Percentiles rank a stretch among this genome's conserved stretches.
phyloP scores from a whole-genome alignment of 2,329 filamentous ascomycete species.

The Ceratocystiopsis brevicomis region DNA sequence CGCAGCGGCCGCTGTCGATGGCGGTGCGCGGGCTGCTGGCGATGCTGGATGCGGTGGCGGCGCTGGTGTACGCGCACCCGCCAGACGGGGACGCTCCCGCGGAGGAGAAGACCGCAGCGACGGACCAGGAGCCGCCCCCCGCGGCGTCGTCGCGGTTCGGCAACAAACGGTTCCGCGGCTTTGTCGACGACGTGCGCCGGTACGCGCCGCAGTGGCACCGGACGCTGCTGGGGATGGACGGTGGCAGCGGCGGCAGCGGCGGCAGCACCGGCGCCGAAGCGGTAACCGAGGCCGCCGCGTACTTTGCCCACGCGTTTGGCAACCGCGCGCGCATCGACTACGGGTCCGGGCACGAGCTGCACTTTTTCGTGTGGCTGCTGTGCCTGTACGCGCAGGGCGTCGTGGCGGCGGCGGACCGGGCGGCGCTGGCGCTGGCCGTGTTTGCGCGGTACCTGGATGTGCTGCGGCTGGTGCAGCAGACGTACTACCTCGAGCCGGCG shows the following conservation, averaged over 20 bases:
- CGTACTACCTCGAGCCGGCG: constrained; percentile 92
- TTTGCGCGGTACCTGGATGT: constrained; percentile 68
- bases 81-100: constrained; percentile 28
- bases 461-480: constrained; percentile 75
- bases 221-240: constrained; percentile 32
- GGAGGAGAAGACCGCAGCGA: too few species aligned
- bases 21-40: constrained; percentile 44
- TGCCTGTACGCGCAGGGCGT: constrained; percentile 67
- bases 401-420: constrained; percentile 47
- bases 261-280: too few species aligned
- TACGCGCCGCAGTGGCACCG: constrained; percentile 42
- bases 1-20: constrained; percentile 33
- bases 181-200: constrained; percentile 50
- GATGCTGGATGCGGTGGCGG: constrained; percentile 52
- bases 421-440: constrained; percentile 53
- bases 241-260: constrained; percentile 8
- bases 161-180: constrained; percentile 74
- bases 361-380: constrained; percentile 93
- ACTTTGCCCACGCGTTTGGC: constrained; percentile 69
- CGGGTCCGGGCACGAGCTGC: constrained; percentile 90
- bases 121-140: constrained; percentile 23
- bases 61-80: constrained; percentile 49
- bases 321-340: constrained; percentile 84
- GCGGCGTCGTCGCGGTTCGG: constrained; percentile 82
- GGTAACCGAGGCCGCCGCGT: constrained; percentile 54